Evolutionary conservation across 2,329 filamentous ascomycete species (phyloP).

Genomic region (Pseudocercospora musae): DNA sequence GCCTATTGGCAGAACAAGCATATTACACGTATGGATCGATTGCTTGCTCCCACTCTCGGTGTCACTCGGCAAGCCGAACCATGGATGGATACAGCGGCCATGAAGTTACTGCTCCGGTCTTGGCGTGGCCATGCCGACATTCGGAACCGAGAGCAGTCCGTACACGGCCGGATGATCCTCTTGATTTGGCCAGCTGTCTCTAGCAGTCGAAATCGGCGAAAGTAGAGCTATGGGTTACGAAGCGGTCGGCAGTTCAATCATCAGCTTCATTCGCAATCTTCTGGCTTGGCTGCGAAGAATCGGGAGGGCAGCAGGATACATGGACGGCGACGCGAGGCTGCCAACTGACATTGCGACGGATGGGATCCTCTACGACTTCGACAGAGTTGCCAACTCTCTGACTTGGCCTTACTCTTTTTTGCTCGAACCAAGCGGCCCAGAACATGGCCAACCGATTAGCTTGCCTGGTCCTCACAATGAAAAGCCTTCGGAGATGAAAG

Average conservation of each 20-base stretch:
- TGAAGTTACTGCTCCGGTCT: not conserved
- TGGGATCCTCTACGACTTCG: not conserved
- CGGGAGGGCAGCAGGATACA: not conserved
- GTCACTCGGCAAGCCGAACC: not conserved
- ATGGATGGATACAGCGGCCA: not conserved
- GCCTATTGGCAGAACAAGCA: not conserved
- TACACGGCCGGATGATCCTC: not conserved
- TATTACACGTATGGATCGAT: not conserved
- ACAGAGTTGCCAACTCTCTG: not conserved
- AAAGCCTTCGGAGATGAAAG: not conserved
- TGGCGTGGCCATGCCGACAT: not conserved
- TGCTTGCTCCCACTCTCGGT: not conserved
- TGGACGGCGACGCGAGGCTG: not conserved
- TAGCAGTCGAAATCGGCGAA: not conserved
- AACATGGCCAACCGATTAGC: not conserved
- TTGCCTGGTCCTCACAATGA: not conserved
- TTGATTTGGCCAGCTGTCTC: not conserved
- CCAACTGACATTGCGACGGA: not conserved
- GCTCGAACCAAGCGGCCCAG: not conserved
- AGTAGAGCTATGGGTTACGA: not conserved
- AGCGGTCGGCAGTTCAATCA: not conserved
- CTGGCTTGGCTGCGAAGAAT: not conserved
- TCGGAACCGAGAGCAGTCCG: not conserved
- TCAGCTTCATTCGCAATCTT: not conserved
- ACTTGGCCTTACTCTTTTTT: not conserved